phyloP scores from a whole-genome alignment of 1,284 basidiomycete genomes.

The Prillingera fragicola region DNA sequence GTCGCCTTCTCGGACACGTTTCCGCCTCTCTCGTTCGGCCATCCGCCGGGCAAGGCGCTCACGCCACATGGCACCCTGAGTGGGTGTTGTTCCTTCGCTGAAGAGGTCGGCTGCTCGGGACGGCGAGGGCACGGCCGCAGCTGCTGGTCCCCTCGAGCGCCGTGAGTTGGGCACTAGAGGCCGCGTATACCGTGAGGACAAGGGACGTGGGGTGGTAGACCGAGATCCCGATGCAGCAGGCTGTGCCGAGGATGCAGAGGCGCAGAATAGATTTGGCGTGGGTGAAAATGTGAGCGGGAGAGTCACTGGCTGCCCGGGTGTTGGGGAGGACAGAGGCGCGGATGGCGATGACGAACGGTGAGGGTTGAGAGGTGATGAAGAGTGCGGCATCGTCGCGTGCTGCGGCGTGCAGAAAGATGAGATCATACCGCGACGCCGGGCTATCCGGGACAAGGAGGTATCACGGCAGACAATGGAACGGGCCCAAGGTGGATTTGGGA shows the following conservation, averaged over 20 bases:
- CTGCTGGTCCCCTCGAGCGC: slow-evolving; percentile 3
- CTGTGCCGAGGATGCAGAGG: slow-evolving; percentile 5
- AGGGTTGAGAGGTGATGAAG: slow-evolving; percentile 40
- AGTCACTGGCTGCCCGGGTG: slow-evolving; percentile 7
- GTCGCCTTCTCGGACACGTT: slow-evolving; percentile 20
- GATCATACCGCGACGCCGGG: no score
- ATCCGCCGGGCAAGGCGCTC: slow-evolving; percentile 32
- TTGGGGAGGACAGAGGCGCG: slow-evolving; percentile 20
- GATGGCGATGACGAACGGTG: slow-evolving; percentile 21
- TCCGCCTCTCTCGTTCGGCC: slow-evolving; percentile 31
- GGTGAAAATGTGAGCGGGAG: slow-evolving; percentile 1
- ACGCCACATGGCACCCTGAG: slow-evolving; percentile 36
- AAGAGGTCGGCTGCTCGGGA: slow-evolving; percentile 25
- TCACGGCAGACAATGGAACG: no score
- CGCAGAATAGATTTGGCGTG: not conserved
- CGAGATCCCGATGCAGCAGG: slow-evolving; percentile 3
- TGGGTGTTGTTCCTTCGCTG: slow-evolving; percentile 32
- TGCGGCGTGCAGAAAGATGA: slow-evolving; percentile 8
- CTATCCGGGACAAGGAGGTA: no score
- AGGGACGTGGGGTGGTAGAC: slow-evolving; percentile 5
- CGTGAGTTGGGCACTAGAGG: slow-evolving; percentile 2
- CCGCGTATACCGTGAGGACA: slow-evolving; percentile 17
- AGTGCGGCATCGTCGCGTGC: slow-evolving; percentile 7
- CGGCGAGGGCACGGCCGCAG: not conserved
- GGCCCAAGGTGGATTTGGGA: no score